A percentile compares a stretch with the other conserved stretches of the same genome.
These are phyloP conservation scores for Heliamphora exappendiculata DNA, from an alignment of 148 eudicot species.

Conservation along the genomic window DNA sequence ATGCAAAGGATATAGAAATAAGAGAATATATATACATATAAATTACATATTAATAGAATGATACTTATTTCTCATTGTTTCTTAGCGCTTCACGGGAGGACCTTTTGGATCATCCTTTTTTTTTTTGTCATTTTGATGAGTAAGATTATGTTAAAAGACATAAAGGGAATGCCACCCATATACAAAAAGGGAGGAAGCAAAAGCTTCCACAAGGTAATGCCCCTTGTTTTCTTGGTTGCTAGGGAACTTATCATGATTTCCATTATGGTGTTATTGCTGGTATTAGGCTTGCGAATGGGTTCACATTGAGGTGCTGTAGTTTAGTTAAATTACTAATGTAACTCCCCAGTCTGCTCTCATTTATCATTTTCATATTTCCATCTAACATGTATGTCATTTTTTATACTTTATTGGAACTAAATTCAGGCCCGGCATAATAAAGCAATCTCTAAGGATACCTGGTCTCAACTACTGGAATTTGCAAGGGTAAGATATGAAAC, in stretches of 20 bases:
- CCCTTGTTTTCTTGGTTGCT: neutral
- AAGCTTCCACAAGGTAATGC: too few species aligned
- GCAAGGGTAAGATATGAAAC: constrained; percentile 54
- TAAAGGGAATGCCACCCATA: too few species aligned
- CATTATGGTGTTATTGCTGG: neutral
- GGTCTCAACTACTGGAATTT: constrained; percentile 94
- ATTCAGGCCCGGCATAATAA: constrained; percentile 77
- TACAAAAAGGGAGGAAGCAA: too few species aligned
- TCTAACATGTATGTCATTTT: neutral
- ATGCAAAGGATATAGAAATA: too few species aligned
- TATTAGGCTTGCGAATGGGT: neutral
- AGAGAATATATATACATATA: too few species aligned
- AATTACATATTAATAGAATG: too few species aligned
- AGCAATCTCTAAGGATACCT: constrained; percentile 89
- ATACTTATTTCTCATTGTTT: neutral
- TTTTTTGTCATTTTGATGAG: too few species aligned
- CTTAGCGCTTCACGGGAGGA: neutral
- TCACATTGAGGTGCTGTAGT: neutral
- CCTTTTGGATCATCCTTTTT: too few species aligned
- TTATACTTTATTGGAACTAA: neutral
- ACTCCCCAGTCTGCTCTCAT: neutral
- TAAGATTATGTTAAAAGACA: too few species aligned
- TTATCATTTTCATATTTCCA: neutral
- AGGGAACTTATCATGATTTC: neutral
- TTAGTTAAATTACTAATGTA: neutral